phyloP scores from a whole-genome alignment of 2,329 filamentous ascomycete species.

The Trichophaea hybrida region DNA sequence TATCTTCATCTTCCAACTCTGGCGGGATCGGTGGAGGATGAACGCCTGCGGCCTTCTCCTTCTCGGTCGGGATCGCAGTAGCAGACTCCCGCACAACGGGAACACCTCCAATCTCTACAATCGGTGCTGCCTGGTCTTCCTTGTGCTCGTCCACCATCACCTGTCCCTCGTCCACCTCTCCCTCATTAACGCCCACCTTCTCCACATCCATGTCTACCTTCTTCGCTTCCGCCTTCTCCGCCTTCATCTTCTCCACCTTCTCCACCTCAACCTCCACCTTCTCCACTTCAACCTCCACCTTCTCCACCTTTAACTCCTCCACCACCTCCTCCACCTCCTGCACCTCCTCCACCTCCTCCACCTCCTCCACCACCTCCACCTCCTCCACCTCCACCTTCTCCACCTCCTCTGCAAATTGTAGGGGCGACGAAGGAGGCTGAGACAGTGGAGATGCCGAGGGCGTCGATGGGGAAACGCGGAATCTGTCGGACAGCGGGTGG shows the following conservation, averaged over 20 bases:
- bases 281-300: too few relatives aligned
- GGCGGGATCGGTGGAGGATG: conserved; percentile 11
- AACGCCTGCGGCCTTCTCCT: conserved; percentile 11
- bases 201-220: neutral
- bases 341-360: neutral
- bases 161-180: too few relatives aligned
- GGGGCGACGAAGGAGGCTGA: neutral
- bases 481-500: neutral
- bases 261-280: conserved; percentile 1
- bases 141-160: neutral
- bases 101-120: conserved; percentile 12
- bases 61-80: conserved; percentile 10
- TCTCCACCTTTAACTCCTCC: too few relatives aligned
- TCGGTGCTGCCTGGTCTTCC: conserved; percentile 7
- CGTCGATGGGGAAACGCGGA: neutral
- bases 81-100: conserved; percentile 12
- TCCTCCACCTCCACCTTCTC: neutral
- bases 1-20: conserved; percentile 3
- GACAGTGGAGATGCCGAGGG: neutral
- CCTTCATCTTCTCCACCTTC: neutral
- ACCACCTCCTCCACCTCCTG: too few relatives aligned
- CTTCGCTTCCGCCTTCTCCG: neutral
- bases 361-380: neutral
- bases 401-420: neutral
- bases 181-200: neutral